A percentile compares a stretch with the other conserved stretches of the same genome.
phyloP scores from a whole-genome alignment of 106 monocot species.

The Hemerocallis citrina region DNA sequence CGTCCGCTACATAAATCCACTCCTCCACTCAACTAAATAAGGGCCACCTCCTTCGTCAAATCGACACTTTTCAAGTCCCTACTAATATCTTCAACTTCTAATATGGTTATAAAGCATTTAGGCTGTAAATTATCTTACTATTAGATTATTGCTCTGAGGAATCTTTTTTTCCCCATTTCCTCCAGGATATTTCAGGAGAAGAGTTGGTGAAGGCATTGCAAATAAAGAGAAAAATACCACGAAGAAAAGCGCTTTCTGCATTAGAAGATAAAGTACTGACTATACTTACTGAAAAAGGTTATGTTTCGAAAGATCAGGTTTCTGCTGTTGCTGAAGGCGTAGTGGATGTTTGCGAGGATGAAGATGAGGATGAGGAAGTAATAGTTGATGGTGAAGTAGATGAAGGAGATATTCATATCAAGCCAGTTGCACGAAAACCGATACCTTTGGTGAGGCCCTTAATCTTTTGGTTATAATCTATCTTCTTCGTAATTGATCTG shows the following conservation, averaged over 20 bases:
- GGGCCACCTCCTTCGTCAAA: too few species aligned
- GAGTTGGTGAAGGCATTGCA: constrained; percentile 81
- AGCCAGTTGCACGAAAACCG: constrained; percentile 58
- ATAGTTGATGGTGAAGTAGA: constrained; percentile 89
- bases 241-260: constrained; percentile 77
- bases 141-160: too few species aligned
- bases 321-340: constrained; percentile 28
- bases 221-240: constrained; percentile 86
- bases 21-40: too few species aligned
- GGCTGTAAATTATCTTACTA: too few species aligned
- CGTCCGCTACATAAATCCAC: too few species aligned
- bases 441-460: constrained; percentile 42
- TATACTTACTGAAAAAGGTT: constrained; percentile 85
- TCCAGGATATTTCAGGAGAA: constrained; percentile 81
- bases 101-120: too few species aligned
- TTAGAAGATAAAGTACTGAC: constrained; percentile 78
- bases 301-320: constrained; percentile 55
- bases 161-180: not conserved
- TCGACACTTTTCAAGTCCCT: too few species aligned
- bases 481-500: not conserved
- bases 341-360: constrained; percentile 42
- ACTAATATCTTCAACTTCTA: too few species aligned
- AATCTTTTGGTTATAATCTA: not conserved
- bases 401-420: constrained; percentile 98
- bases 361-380: constrained; percentile 84